phyloP scores from a whole-genome alignment of 2,329 filamentous ascomycete genomes.

The Chaetomium strumarium region DNA sequence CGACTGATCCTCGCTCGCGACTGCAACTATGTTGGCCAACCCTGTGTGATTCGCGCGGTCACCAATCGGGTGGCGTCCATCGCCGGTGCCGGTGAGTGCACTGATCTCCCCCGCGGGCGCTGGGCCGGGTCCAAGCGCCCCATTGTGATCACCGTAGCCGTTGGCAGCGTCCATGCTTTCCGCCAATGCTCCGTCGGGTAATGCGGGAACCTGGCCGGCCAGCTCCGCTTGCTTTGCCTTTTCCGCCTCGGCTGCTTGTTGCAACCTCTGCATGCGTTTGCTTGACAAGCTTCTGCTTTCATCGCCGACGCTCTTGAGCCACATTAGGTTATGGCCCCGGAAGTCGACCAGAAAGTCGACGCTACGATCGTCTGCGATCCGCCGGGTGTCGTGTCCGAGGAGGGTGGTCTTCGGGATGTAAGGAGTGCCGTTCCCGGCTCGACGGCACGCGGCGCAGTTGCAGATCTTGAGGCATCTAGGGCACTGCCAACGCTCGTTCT shows the following conservation, averaged over 20 bases:
- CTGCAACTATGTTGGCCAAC: conserved; percentile 31
- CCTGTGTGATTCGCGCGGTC: conserved; percentile 24
- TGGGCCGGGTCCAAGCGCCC: conserved; percentile 27
- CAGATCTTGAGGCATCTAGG: conserved; percentile 82
- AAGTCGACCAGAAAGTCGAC: conserved; percentile 90
- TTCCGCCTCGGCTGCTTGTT: conserved; percentile 50
- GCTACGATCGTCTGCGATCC: conserved; percentile 84
- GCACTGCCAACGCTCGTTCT: conserved; percentile 78
- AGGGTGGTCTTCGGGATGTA: conserved; percentile 84
- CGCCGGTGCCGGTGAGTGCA: conserved; percentile 15
- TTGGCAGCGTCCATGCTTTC: conserved; percentile 29
- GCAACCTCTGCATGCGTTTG: conserved; percentile 51
- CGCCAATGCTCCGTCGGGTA: conserved; percentile 22
- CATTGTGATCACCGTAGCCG: conserved; percentile 32
- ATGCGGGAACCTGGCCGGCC: conserved; percentile 18
- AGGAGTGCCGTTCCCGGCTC: conserved; percentile 63
- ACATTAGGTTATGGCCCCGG: conserved; percentile 77
- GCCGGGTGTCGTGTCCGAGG: conserved; percentile 84
- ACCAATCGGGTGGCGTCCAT: conserved; percentile 17
- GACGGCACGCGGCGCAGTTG: conserved; percentile 76
- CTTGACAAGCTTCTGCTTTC: conserved; percentile 52
- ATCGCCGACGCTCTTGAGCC: conserved; percentile 61
- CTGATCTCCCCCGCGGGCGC: conserved; percentile 7
- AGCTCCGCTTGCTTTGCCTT: conserved; percentile 44
- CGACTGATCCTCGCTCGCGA: conserved; percentile 27